Percentiles rank a stretch among this genome's conserved stretches.
Conservation (phyloP, 305 asterid genomes). For the Solanum aculeatissimum region DNA sequence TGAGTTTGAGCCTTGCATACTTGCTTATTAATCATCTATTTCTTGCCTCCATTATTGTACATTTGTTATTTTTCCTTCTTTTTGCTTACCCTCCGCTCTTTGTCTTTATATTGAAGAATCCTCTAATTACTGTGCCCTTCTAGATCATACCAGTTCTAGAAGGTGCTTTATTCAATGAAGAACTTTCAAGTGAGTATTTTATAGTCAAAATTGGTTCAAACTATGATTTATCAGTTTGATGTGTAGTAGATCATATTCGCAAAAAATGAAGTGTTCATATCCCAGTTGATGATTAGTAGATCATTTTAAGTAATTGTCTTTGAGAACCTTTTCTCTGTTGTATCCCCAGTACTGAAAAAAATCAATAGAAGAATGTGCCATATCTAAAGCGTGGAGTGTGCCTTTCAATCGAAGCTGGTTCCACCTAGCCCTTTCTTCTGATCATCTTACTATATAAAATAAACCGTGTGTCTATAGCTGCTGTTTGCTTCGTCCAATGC, state of each 20-base stretch:
- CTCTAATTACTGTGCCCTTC: not conserved
- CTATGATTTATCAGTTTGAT: not conserved
- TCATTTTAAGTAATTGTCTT: not conserved
- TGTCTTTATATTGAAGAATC: not conserved
- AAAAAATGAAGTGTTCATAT: not conserved
- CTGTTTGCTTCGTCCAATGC: not conserved
- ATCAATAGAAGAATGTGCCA: not conserved
- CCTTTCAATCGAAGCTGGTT: not conserved
- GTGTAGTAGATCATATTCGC: not conserved
- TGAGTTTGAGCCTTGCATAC: not conserved
- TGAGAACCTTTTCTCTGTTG: not conserved
- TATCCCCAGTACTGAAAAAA: not conserved
- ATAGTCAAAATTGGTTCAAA: not conserved
- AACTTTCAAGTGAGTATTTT: not conserved
- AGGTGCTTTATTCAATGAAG: not conserved
- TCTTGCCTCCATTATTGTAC: not conserved
- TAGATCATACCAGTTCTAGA: not conserved
- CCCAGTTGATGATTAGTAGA: not conserved
- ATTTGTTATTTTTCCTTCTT: not conserved
- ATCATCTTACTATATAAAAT: not conserved
- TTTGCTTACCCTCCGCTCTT: not conserved
- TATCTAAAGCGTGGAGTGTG: not conserved
- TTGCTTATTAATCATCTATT: not conserved
- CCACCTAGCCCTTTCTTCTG: not conserved
- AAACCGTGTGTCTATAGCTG: not conserved